Evolutionary conservation across 2,329 filamentous ascomycete species (phyloP).

Genomic region (Coniochaeta sp.): DNA sequence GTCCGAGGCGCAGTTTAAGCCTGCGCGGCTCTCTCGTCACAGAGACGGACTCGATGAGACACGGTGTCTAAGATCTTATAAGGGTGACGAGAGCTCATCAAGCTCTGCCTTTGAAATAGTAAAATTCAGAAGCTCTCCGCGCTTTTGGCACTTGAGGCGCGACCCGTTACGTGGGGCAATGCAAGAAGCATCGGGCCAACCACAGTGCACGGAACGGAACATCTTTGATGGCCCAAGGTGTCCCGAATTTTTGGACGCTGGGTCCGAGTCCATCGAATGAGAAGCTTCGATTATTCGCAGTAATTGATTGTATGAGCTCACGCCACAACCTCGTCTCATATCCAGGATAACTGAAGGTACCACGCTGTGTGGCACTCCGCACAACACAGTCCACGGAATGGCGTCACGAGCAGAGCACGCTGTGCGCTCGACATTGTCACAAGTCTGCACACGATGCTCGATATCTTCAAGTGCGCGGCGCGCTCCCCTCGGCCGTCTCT

Average conservation of each 20-base stretch:
- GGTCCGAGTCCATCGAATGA: neutral
- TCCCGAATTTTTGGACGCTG: neutral
- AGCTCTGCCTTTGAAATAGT: constrained; percentile 6
- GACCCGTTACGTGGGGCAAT: neutral
- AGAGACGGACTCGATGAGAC: constrained; percentile 5
- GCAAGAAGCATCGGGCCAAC: constrained; percentile 3
- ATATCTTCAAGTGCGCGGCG: constrained; percentile 17
- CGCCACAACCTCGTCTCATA: neutral
- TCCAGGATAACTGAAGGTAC: neutral
- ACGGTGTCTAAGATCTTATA: constrained; percentile 5
- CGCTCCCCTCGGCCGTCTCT: neutral
- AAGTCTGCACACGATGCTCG: constrained; percentile 32
- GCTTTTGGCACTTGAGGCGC: neutral
- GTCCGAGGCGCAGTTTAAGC: constrained; percentile 35
- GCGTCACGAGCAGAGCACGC: constrained; percentile 24
- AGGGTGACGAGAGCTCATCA: neutral
- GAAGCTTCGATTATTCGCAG: neutral
- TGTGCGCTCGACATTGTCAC: constrained; percentile 29
- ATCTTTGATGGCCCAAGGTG: neutral
- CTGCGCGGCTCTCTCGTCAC: constrained; percentile 32
- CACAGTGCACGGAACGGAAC: constrained; percentile 1
- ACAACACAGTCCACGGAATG: constrained; percentile 7
- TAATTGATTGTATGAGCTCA: neutral
- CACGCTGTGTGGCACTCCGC: neutral
- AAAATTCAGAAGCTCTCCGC: constrained; percentile 8